Evolutionary conservation across 202 grass and related monocot genomes (phyloP), one percentile per base, ranked within the genome.

Genomic region (Sporobolus alterniflorus): DNA sequence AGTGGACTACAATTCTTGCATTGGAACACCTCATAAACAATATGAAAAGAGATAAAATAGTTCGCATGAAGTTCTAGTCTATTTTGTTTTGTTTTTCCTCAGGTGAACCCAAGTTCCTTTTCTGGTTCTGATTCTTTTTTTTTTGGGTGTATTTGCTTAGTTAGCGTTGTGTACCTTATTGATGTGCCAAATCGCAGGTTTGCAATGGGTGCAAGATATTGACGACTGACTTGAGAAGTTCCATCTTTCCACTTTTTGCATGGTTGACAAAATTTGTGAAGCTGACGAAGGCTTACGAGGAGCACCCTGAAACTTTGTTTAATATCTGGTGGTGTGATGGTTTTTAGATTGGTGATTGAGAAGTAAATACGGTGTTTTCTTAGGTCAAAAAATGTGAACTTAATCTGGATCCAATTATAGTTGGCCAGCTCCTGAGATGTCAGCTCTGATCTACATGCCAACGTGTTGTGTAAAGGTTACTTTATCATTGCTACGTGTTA

Each of bases 201-300:
- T 87, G 69, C 79, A 90, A 9, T 83, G 84, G 84, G 79, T 90
- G 28, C 88, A 90, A 77, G 88, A 87, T 64, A 79, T 90, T 36
- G 84, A 90, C 33, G 83, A 90, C 74, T 90, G 79, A 90, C 55
- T 17, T 79, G 88, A 32, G 42, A 90, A 42, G 12, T 17, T 61
- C 47, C n/a, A 48, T 21, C 25, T 82, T 57, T 10, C 18, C 60
- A 61, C 74, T 73, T 3, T 71, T 77, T 48, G 11, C 34, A 73
- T 31, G 18, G 76, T 67, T 9, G 42, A 82, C 56, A 32, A 28
- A 82, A n/a, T 40, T 36, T 76, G 17, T 29, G 78, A 51, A 67
- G 43, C 51, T 24, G 47, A 54, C 11, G 28, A 60, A 42, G 69
- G 48, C 65, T 76, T 85, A 25, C 11, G 40, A 84, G 22, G 51